phyloP scores from a whole-genome alignment of 176 grass and related monocot species.

The Oryza glumipatula region DNA sequence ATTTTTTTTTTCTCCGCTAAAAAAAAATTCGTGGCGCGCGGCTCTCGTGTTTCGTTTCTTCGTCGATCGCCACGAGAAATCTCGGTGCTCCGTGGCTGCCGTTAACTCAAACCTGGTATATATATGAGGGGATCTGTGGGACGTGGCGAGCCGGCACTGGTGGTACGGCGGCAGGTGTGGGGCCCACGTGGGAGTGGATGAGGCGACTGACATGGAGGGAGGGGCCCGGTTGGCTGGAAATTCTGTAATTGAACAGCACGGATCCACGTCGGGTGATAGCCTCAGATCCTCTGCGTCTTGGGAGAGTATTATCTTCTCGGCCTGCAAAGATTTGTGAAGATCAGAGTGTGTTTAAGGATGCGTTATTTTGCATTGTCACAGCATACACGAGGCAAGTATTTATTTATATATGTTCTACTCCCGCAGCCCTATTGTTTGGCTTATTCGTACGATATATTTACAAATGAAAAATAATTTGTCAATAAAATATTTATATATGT shows the following conservation, averaged over 20 bases:
- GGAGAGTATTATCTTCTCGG: background rate
- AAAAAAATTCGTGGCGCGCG: background rate
- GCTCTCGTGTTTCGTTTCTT: background rate
- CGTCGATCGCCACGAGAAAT: background rate
- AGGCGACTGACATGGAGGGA: constrained; percentile 9
- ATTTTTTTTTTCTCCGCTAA: background rate
- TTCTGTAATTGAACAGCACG: background rate
- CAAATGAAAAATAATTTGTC: too few species aligned
- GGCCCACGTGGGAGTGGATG: constrained; percentile 23
- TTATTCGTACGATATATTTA: too few species aligned
- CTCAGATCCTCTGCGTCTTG: background rate
- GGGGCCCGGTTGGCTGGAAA: background rate
- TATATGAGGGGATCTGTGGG: constrained; percentile 12
- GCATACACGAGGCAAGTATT: too few species aligned
- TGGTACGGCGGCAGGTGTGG: background rate
- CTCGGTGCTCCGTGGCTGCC: background rate
- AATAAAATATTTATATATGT: too few species aligned
- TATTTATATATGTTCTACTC: background rate
- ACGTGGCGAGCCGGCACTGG: constrained; percentile 42
- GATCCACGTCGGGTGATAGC: constrained; percentile 33
- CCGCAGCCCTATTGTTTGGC: too few species aligned
- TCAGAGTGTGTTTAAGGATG: background rate
- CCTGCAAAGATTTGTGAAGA: background rate
- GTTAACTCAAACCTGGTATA: background rate
- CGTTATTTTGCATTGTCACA: too few species aligned